These are phyloP conservation scores for Acer negundo DNA, from an alignment of 345 rosid species.

Conservation along the genomic window DNA sequence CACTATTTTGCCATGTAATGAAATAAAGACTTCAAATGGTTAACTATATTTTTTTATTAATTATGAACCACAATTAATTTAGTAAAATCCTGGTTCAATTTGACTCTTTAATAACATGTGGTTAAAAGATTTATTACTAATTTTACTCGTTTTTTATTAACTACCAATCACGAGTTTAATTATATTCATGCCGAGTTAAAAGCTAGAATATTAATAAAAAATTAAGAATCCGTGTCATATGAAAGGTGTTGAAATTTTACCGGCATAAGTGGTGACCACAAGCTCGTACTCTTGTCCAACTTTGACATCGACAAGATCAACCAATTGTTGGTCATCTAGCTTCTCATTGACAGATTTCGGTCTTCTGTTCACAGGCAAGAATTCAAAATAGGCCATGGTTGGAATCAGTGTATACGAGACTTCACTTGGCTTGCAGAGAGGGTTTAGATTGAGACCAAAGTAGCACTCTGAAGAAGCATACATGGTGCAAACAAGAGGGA, in stretches of 20 bases:
- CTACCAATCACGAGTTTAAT: background rate
- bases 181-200: background rate
- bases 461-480: conserved; percentile 70
- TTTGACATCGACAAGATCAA: conserved; percentile 56
- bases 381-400: conserved; percentile 64
- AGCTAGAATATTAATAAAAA: background rate
- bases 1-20: background rate
- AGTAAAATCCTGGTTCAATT: background rate
- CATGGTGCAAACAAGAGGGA: conserved; percentile 62
- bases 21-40: background rate
- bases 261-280: conserved; percentile 62
- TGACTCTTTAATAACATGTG: background rate
- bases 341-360: conserved; percentile 23
- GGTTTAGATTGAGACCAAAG: conserved; percentile 51
- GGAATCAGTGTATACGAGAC: conserved; percentile 55
- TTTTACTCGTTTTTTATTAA: no score
- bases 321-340: conserved; percentile 25
- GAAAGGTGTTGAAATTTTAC: conserved; percentile 22
- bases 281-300: conserved; percentile 56
- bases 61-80: background rate
- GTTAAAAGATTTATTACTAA: background rate
- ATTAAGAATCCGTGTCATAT: background rate
- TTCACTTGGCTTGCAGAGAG: conserved; percentile 47
- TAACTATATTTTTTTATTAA: background rate
- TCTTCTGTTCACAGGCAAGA: conserved; percentile 45